Evolutionary conservation across 208 protist species (phyloP), one percentile per base, ranked within the genome.

Genomic region (Novymonas esmeraldas): DNA sequence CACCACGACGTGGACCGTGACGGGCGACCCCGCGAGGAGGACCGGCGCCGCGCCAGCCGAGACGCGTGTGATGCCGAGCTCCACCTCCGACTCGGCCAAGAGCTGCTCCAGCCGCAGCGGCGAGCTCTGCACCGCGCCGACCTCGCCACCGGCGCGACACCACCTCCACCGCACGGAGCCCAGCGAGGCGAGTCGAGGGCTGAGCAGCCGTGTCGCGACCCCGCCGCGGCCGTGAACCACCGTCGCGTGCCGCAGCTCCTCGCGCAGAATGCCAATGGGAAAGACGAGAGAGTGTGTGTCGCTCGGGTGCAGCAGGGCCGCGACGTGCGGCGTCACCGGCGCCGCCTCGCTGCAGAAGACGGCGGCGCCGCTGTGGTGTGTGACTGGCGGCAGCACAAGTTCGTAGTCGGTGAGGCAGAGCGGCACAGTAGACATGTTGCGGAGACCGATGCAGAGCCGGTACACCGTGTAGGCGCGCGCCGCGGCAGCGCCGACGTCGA

Each of bases 81-180:
- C 70, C n/a, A 90, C 50, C 31, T 58, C 69, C 41, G 82, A 22
- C 36, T 76, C 71, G 0, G 63, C 52, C 18, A 60, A 50, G 10
- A 89, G 58, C 31, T 70, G 36, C 46, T 45, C 51, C 28, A 89
- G 48, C 10, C 46, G 64, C 34, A 93, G 45, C 44, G 51, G 57
- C 44, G 70, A 68, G 39, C 70, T 83, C 24, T 67, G 61, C 26
- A 70, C 78, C 20, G 50, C 64, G 45, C 82, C 86, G 49, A 78
- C 73, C 50, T 92, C 86, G 10, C 86, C 81, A 52, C 84, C 85
- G 6, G 65, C 50, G 26, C 74, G 74, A 18, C 69, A 57, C 87
- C 84, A 89, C 28, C 56, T 51, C 84, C 84, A 89, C 41, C 64
- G 76, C 13, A 89, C 75, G 22, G 77, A 51, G 3, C 87, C 87